Evolutionary conservation across 805 yeast genomes (phyloP), one percentile per base, ranked within the genome.

Genomic region (Saccharomycopsis lassenensis): DNA sequence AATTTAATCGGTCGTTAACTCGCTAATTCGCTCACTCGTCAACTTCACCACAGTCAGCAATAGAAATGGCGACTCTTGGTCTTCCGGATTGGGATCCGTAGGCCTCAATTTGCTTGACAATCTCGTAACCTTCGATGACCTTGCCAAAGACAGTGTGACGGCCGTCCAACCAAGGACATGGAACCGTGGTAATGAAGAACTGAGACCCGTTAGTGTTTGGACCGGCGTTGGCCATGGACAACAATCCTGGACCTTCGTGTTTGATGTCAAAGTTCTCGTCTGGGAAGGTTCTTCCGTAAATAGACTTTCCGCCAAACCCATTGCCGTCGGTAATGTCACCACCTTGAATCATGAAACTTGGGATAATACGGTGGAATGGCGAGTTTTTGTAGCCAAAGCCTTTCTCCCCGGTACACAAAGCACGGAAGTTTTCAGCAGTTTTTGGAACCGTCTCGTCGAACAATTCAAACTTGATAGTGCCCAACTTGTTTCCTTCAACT

Each of bases 141-240:
- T 81, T 75, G 44, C 98, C 98, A 55, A 91, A 91, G 2, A 91
- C 97, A 36, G 86, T 95, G 56, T 89, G 98, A 57, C 87, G 87
- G 22, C 89, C 93, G 54, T 89, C 89, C 47, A 89, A 71, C 59
- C 89, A 96, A 4, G 97, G 95, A 2, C 96, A 85, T 28, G 85
- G 77, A 2, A 75, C 91, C 2, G 95, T 84, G 22, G 98, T 89
- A 52, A 89, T 77, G 58, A 89, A 89, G 51, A 85, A 91, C 59
- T 89, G 97, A 2, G 95, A 85, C 1, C 97, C 97, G 54, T 89
- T 89, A 35, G 97, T 89, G 57, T 78, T 75, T 41, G 95, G 87
- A n/a, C 97, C 97, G 4, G 96, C 82, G 54, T 89, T 89, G 41
- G 98, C 97, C 97, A 89, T 91, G 5, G 94, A 82, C 49, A 89